A percentile compares a stretch with the other conserved stretches of the same genome.
These are phyloP conservation scores for Aspergillus sclerotialis DNA, from an alignment of 2,329 filamentous ascomycete genomes.

Conservation along the genomic window DNA sequence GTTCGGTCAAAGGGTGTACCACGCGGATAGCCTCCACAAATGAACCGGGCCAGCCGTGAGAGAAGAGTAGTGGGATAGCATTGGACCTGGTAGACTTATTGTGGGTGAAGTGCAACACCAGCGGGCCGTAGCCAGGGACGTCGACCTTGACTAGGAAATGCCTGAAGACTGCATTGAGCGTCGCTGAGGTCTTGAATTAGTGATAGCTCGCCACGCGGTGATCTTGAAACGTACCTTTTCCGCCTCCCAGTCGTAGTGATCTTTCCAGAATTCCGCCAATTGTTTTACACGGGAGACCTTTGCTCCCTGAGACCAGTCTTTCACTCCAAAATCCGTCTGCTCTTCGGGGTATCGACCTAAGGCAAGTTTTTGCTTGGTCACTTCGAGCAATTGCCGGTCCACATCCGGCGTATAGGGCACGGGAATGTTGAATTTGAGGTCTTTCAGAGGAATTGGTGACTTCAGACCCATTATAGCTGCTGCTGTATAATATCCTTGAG, in stretches of 20 bases:
- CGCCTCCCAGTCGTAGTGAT: conserved; percentile 4
- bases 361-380: conserved; percentile 8
- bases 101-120: conserved; percentile 17
- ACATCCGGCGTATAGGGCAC: conserved; percentile 6
- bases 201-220: too few relatives aligned
- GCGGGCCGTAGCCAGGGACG: conserved; percentile 4
- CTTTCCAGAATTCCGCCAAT: conserved; percentile 1
- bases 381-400: conserved; percentile 1
- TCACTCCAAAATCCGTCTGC: conserved; percentile 7
- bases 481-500: not conserved
- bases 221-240: conserved; percentile 2
- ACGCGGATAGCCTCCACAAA: conserved; percentile 27
- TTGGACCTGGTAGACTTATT: conserved; percentile 10
- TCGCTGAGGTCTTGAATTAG: conserved; percentile 1
- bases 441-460: conserved; percentile 4
- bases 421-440: conserved; percentile 8
- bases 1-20: conserved; percentile 17
- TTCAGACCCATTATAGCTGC: conserved; percentile 2
- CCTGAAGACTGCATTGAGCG: conserved; percentile 4
- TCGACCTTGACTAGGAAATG: conserved; percentile 3
- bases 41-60: conserved; percentile 31
- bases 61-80: conserved; percentile 29
- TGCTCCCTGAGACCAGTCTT: conserved; percentile 4
- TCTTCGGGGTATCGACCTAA: conserved; percentile 8
- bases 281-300: conserved; percentile 3